phyloP scores from a whole-genome alignment of 192 early-diverging fungal genomes.

The Rhizophlyctis rosea region DNA sequence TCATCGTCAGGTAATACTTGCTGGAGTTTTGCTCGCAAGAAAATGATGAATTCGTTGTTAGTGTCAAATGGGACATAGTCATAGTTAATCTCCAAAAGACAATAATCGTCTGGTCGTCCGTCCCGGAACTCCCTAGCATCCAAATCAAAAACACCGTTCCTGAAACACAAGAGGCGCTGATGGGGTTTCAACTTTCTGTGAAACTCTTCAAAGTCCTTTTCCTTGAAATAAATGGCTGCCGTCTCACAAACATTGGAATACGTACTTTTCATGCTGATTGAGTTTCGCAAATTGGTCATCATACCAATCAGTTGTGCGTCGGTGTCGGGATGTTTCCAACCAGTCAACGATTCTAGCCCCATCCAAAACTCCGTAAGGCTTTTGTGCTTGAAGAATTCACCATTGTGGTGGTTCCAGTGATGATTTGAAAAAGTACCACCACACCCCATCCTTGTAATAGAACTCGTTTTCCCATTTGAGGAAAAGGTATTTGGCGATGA shows the following conservation, averaged over 20 bases:
- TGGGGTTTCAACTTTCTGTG: background rate
- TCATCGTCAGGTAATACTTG: background rate
- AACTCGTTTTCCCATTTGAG: slow-evolving; percentile 2
- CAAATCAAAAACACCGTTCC: slow-evolving; percentile 9
- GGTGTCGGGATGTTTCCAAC: no score
- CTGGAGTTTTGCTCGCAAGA: background rate
- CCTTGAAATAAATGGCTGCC: background rate
- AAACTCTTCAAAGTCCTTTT: background rate
- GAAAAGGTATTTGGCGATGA: background rate
- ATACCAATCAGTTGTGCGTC: background rate
- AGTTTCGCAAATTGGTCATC: background rate
- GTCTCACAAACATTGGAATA: slow-evolving; percentile 2
- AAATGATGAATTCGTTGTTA: no score
- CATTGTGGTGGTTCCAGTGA: slow-evolving; percentile 3
- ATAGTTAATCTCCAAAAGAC: background rate
- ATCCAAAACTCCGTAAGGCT: background rate
- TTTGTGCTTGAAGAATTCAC: background rate
- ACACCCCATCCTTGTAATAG: slow-evolving; percentile 1
- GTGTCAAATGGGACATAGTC: slow-evolving; percentile 3
- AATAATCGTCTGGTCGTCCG: slow-evolving; percentile 5
- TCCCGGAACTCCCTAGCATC: background rate
- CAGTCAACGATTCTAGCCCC: background rate
- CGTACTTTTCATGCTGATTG: background rate
- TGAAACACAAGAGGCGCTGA: background rate
- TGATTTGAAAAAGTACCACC: slow-evolving; percentile 6